A percentile compares a stretch with the other conserved stretches of the same genome.
Conservation (phyloP, 1,284 basidiomycete species). For the Irpex lacteus region DNA sequence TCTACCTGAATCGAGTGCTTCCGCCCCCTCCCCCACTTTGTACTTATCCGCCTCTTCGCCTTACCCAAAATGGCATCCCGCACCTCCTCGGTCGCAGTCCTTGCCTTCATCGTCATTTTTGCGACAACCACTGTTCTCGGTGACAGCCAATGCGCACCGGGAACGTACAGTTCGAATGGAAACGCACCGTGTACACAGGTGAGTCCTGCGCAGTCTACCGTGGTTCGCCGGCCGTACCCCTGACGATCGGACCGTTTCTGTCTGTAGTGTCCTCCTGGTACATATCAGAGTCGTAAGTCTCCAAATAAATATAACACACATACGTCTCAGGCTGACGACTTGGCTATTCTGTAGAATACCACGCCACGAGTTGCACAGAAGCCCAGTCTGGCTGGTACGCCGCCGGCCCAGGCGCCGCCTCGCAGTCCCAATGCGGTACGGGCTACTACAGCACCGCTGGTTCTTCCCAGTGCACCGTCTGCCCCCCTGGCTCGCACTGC, state of each 20-base stretch:
- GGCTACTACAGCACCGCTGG: conserved; percentile 14
- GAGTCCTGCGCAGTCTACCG: neutral
- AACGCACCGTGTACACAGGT: neutral
- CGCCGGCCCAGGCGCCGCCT: conserved; percentile 11
- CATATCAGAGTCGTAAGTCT: conserved; percentile 8
- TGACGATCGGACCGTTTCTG: neutral
- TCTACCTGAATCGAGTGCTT: neutral
- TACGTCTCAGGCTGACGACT: neutral
- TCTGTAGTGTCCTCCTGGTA: conserved; percentile 10
- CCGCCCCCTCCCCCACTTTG: neutral
- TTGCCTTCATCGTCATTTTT: neutral
- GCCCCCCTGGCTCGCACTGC: conserved; percentile 13
- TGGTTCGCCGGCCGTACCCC: neutral
- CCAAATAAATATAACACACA: neutral
- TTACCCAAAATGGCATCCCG: neutral
- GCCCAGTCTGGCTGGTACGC: conserved; percentile 15
- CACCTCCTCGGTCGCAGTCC: neutral
- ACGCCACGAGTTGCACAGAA: conserved; percentile 7
- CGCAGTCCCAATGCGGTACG: conserved; percentile 6
- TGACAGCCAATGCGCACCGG: neutral
- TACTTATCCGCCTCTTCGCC: too few relatives aligned
- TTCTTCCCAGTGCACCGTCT: conserved; percentile 12
- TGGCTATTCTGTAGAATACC: conserved; percentile 9
- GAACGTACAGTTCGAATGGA: conserved; percentile 1
- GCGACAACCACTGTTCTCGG: neutral